A percentile compares a stretch with the other conserved stretches of the same genome.
Conservation (phyloP, 768 basidiomycete species). For the Multifurca ochricompacta region DNA sequence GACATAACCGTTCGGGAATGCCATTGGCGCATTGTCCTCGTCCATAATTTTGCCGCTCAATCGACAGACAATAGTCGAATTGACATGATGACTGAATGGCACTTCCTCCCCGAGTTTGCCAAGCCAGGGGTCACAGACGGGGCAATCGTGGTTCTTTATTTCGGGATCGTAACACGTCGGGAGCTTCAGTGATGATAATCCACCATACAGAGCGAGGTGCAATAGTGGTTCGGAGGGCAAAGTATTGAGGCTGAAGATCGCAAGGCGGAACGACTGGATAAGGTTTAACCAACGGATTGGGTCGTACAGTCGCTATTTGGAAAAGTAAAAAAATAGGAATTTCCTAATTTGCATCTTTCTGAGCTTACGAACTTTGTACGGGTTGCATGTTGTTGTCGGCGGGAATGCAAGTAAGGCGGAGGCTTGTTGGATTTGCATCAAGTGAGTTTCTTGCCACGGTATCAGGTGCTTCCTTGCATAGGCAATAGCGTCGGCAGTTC, state of each 20-base stretch:
- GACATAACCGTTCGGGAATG: slow-evolving; percentile 84
- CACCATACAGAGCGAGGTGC: slow-evolving; percentile 83
- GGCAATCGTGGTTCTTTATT: slow-evolving; percentile 78
- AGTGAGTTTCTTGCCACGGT: slow-evolving; percentile 76
- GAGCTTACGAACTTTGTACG: slow-evolving; percentile 46
- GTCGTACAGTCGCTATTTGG: slow-evolving; percentile 72
- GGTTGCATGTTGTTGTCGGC: slow-evolving; percentile 59
- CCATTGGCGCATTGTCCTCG: slow-evolving; percentile 87
- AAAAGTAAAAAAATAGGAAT: slow-evolving; percentile 2
- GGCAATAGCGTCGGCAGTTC: slow-evolving; percentile 67
- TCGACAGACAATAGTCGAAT: slow-evolving; percentile 90
- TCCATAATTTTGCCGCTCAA: slow-evolving; percentile 94
- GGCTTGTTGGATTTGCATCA: slow-evolving; percentile 68
- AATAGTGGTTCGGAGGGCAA: slow-evolving; percentile 84
- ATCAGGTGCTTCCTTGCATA: slow-evolving; percentile 78
- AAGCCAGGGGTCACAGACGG: slow-evolving; percentile 76
- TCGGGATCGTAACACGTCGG: slow-evolving; percentile 67
- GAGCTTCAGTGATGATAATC: slow-evolving; percentile 83
- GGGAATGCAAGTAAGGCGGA: slow-evolving; percentile 70
- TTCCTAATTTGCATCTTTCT: neutral
- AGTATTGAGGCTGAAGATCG: slow-evolving; percentile 81
- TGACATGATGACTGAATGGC: slow-evolving; percentile 88
- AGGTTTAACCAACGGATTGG: slow-evolving; percentile 67
- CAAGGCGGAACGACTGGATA: slow-evolving; percentile 70
- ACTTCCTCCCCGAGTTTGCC: slow-evolving; percentile 77